A percentile compares a stretch with the other conserved stretches of the same genome.
These are phyloP conservation scores for Xylaria scruposa DNA, from an alignment of 495 filamentous ascomycete genomes.

Conservation along the genomic window DNA sequence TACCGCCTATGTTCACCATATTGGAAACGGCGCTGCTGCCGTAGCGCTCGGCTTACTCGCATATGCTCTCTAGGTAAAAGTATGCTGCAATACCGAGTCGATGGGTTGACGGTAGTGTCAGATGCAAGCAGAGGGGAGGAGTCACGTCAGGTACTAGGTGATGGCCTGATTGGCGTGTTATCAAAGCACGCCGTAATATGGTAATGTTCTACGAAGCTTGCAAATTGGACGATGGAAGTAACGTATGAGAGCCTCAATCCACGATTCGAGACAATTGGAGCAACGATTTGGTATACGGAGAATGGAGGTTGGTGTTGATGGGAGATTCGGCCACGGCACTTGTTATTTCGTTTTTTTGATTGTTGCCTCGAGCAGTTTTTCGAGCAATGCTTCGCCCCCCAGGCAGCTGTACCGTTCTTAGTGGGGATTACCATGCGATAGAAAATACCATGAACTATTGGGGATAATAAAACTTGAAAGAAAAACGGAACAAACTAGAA, in stretches of 20 bases:
- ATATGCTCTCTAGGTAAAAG: conserved; percentile 41
- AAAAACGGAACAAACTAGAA: background rate
- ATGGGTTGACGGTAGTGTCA: conserved; percentile 6
- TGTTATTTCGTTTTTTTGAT: conserved; percentile 15
- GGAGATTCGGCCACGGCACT: conserved; percentile 25
- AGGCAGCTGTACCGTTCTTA: conserved; percentile 14
- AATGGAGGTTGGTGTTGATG: conserved; percentile 32
- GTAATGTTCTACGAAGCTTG: conserved; percentile 18
- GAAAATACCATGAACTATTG: background rate
- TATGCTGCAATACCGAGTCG: conserved; percentile 20
- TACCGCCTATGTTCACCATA: conserved; percentile 37
- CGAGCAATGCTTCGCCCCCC: conserved; percentile 3
- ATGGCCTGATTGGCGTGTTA: background rate
- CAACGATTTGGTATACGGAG: conserved; percentile 34
- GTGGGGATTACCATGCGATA: background rate
- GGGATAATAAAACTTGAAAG: background rate
- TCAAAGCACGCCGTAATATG: background rate
- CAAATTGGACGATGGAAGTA: conserved; percentile 15
- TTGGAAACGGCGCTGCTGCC: conserved; percentile 46
- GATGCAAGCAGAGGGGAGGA: background rate
- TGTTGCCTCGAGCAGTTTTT: conserved; percentile 24
- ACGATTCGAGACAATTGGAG: conserved; percentile 35
- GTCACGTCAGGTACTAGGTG: background rate
- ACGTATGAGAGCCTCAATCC: conserved; percentile 30
- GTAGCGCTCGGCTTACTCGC: conserved; percentile 45